A percentile compares a stretch with the other conserved stretches of the same genome.
Evolutionary conservation across 1,284 basidiomycete genomes (phyloP).

Genomic region (Cystobasidium pallidum): DNA sequence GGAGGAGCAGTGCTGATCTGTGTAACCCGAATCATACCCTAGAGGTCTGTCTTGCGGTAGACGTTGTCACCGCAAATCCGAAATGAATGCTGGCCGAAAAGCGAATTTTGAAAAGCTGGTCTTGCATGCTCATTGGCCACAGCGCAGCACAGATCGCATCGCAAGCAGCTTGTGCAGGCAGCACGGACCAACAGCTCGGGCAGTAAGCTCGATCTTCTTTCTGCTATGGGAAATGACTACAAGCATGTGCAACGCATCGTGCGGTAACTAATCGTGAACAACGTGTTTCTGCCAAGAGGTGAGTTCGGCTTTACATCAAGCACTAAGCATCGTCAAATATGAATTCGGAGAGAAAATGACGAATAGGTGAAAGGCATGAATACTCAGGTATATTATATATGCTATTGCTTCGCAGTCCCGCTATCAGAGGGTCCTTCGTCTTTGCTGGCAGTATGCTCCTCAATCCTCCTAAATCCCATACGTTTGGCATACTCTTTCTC

Average conservation of each 20-base stretch:
- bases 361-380: neutral
- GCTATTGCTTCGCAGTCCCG: neutral
- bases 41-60: no score
- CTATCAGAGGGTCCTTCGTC: neutral
- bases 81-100: no score
- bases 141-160: no score
- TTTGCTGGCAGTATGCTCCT: neutral
- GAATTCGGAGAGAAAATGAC: neutral
- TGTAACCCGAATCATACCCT: no score
- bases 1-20: no score
- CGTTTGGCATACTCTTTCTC: constrained; percentile 79
- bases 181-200: no score
- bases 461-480: constrained; percentile 74
- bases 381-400: neutral
- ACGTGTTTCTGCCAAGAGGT: neutral
- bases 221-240: neutral
- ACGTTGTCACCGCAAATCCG: no score
- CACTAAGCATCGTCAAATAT: neutral
- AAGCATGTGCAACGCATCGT: constrained; percentile 1
- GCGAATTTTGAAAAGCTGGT: no score
- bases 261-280: neutral
- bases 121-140: no score
- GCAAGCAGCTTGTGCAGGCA: no score
- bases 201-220: neutral
- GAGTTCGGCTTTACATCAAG: neutral